Base-by-base conservation (phyloP, 164 flowering plant genomes). In the Echeveria elegans region DNA sequence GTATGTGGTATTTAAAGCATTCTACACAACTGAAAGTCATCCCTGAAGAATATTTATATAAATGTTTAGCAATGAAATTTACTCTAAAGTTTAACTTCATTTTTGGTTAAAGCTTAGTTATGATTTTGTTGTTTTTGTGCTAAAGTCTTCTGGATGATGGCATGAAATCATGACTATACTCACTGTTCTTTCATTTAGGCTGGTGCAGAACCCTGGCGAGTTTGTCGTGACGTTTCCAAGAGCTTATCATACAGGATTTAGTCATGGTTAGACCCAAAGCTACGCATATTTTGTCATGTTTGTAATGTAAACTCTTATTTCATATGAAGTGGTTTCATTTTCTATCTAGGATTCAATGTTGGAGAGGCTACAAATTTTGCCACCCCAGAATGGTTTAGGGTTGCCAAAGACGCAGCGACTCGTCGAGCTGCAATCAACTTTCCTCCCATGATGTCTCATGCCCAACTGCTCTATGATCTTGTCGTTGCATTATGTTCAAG, bases 331-430 rank as follows among this genome's bases (percentile, higher is more conserved):
- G 1, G 37, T 61, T 47, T 56, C 41, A 65, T 67, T n/a, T n/a
- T n/a, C 18, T 67, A 26, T 68, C 48, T 66, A 94, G 99, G 99
- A 29, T 94, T 91, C 74, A 94, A 94, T 66, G 86, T 88, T 79
- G 99, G 94, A 24, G 99, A 95, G 85, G 99, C 99, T 59, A 81
- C 99, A 70, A 95, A 95, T 71, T 89, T 95, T 82, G 99, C 99
- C 12, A 95, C 99, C 65, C 99, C 99, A 59, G 97, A 82, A 81
- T 95, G 99, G 99, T 77, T 95, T 77, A 83, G 67, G 32, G 77
- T 90, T 74, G 99, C 99, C 34, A 85, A 85, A 80, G 97, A 90
- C 66, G 96, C 99, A 76, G 99, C 99, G 30, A 82, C 89, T 43
- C 96, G 99, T 68, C 83, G 97, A 79, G 99, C 99, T 66, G 85